Conservation (phyloP, 148 eudicot genomes). For the Rhododendron kiyosumense region DNA sequence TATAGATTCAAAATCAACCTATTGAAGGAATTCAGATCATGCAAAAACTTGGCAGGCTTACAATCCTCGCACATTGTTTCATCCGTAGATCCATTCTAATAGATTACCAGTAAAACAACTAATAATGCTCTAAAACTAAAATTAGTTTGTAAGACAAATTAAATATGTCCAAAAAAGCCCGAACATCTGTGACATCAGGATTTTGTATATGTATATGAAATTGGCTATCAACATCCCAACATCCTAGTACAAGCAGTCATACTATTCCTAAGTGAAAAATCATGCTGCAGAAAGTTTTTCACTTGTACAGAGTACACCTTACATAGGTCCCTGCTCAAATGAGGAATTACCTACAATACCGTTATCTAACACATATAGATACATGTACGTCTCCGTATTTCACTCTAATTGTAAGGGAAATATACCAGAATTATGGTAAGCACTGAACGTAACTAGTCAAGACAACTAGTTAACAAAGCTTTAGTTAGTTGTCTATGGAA, state of each 20-base stretch:
- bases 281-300: background rate
- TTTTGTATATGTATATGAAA: background rate
- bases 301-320: background rate
- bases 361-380: background rate
- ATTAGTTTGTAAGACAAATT: background rate
- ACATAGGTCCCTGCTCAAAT: background rate
- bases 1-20: background rate
- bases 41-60: background rate
- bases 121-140: background rate
- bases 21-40: background rate
- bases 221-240: background rate
- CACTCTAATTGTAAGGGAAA: background rate
- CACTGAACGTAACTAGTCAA: background rate
- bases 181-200: background rate
- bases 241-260: background rate
- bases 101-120: background rate
- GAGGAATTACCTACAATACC: background rate
- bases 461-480: background rate
- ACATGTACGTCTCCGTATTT: background rate
- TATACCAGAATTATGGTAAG: background rate
- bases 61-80: background rate
- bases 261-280: background rate
- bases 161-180: background rate
- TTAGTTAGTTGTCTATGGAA: background rate
- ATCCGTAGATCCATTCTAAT: background rate